A percentile compares a stretch with the other conserved stretches of the same genome.
Conservation (phyloP, 345 rosid genomes). For the Pelargonium nanum region DNA sequence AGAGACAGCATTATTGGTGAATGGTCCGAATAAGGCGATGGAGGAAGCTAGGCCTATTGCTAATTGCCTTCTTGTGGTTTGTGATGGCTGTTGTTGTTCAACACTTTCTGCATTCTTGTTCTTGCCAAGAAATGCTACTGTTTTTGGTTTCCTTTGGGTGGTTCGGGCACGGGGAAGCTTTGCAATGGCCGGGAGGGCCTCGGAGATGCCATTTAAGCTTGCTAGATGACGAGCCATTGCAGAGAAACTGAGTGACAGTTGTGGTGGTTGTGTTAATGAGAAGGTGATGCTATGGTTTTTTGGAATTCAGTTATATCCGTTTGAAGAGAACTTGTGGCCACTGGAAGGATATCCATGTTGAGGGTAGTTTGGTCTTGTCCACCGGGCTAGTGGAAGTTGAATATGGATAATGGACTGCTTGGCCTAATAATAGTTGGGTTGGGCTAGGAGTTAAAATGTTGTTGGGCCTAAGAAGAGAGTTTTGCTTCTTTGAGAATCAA, state of each 20-base stretch:
- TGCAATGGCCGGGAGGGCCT: conserved; percentile 19
- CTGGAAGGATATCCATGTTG: conserved; percentile 29
- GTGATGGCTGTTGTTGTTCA: conserved; percentile 25
- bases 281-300: not conserved
- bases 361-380: conserved; percentile 24
- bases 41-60: conserved; percentile 47
- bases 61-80: conserved; percentile 45
- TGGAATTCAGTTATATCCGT: conserved; percentile 14
- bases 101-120: conserved; percentile 22
- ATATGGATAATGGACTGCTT: not conserved
- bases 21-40: conserved; percentile 26
- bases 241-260: conserved; percentile 1
- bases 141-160: conserved; percentile 15
- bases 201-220: conserved; percentile 29
- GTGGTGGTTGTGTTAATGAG: not conserved
- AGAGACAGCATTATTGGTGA: conserved; percentile 22
- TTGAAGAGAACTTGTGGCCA: conserved; percentile 21
- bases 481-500: too few species aligned
- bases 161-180: conserved; percentile 15
- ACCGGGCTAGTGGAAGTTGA: too few species aligned
- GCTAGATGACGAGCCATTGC: conserved; percentile 39
- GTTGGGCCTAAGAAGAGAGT: too few species aligned
- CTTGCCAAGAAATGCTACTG: conserved; percentile 17
- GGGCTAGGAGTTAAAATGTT: too few species aligned
- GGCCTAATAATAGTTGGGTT: not conserved